Conservation (phyloP, 768 basidiomycete genomes). For the Tricholoma furcatifolium region DNA sequence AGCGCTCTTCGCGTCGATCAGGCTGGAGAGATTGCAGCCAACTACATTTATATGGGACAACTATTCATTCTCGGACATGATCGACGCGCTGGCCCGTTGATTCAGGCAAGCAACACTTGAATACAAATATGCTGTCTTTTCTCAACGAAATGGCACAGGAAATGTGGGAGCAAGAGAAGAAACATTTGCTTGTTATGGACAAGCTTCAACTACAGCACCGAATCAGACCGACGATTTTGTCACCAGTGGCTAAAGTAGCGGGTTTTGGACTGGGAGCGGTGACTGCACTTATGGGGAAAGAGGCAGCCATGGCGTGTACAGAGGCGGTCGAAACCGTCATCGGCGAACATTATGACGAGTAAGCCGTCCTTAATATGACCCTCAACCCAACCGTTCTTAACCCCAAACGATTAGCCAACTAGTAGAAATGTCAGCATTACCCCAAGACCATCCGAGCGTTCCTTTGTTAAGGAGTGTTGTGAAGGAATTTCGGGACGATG, state of each 20-base stretch:
- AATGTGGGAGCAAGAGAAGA: slow-evolving; percentile 98
- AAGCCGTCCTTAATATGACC: slow-evolving; percentile 30
- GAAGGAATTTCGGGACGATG: slow-evolving; percentile 88
- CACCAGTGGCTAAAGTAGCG: slow-evolving; percentile 81
- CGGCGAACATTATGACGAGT: slow-evolving; percentile 99
- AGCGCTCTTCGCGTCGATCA: slow-evolving; percentile 88
- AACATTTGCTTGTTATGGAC: slow-evolving; percentile 85
- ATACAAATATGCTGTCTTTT: neutral
- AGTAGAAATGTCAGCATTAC: slow-evolving; percentile 62
- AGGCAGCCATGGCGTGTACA: slow-evolving; percentile 98
- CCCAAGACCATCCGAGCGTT: slow-evolving; percentile 74
- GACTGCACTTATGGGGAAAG: slow-evolving; percentile 86
- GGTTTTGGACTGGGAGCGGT: slow-evolving; percentile 85
- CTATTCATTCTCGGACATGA: slow-evolving; percentile 68
- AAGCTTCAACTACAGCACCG: slow-evolving; percentile 81
- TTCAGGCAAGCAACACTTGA: slow-evolving; percentile 56
- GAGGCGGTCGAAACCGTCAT: slow-evolving; percentile 98
- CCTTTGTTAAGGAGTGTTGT: slow-evolving; percentile 71
- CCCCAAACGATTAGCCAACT: slow-evolving; percentile 65
- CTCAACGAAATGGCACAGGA: slow-evolving; percentile 49
- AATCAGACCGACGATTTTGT: slow-evolving; percentile 80
- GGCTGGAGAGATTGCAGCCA: slow-evolving; percentile 93
- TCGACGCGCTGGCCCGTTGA: slow-evolving; percentile 53
- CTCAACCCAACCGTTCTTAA: slow-evolving; percentile 3
- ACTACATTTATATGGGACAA: slow-evolving; percentile 94